A percentile compares a stretch with the other conserved stretches of the same genome.
Evolutionary conservation across 306 rosid species (phyloP).

Genomic region (Rosa rugosa): DNA sequence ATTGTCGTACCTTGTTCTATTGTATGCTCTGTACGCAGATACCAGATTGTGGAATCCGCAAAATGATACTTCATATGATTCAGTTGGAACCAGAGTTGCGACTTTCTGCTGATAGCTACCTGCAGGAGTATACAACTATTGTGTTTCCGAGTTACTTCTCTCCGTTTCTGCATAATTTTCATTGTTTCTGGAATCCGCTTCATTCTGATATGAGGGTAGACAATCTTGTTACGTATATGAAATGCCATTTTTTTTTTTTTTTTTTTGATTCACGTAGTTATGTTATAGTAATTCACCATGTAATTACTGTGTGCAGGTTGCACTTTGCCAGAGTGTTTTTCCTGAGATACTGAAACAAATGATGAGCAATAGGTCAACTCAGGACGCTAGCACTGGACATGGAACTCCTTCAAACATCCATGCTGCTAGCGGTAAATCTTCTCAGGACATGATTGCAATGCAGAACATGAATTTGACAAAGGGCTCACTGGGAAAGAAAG

Average conservation of each 20-base stretch:
- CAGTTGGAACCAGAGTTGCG: constrained; percentile 88
- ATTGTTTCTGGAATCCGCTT: constrained; percentile 88
- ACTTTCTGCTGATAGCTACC: constrained; percentile 81
- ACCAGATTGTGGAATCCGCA: constrained; percentile 77
- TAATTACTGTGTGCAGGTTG: constrained; percentile 29
- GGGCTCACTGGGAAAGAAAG: constrained; percentile 45
- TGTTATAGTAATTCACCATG: too few relatives aligned
- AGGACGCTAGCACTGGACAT: constrained; percentile 36
- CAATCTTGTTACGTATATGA: too few relatives aligned
- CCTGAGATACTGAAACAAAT: constrained; percentile 89
- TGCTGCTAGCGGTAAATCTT: constrained; percentile 37
- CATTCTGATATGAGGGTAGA: constrained; percentile 82
- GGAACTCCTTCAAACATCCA: constrained; percentile 32
- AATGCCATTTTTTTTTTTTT: too few relatives aligned
- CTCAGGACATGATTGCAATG: constrained; percentile 55
- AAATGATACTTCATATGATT: constrained; percentile 94
- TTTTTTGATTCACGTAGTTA: too few relatives aligned
- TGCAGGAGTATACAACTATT: constrained; percentile 68
- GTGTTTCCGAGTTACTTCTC: constrained; percentile 90
- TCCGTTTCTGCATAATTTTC: constrained; percentile 88
- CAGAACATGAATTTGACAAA: constrained; percentile 53
- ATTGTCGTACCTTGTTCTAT: constrained; percentile 14
- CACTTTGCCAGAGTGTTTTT: constrained; percentile 86
- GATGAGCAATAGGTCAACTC: constrained; percentile 56
- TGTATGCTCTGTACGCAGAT: constrained; percentile 56